Evolutionary conservation across 2,329 filamentous ascomycete species (phyloP), one percentile per base, ranked within the genome.

Genomic region (Diaporthe destruens): DNA sequence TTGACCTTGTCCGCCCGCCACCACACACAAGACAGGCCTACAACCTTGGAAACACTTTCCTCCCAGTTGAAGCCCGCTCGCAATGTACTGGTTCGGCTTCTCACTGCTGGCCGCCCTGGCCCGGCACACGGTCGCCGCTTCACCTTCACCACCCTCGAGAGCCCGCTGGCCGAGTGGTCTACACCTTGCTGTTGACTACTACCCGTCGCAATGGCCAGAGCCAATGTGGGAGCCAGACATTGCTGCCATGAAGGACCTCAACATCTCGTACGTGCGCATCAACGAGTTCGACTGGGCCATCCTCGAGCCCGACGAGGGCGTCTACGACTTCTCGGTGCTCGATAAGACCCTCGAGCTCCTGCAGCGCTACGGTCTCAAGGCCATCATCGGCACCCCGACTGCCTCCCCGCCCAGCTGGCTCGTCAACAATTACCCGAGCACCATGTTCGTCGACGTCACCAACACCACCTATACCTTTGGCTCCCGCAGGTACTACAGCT

Each of bases 241-340:
- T 6, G 69, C 75, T 14, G 72, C 69, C 11, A 77, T 77, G 75
- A 67, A 61, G 23, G 75, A 75, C 25, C 72, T 74, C 23, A 77
- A 77, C 36, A 71, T 77, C 49, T 74, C 75, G 3, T 77, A 76
- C 53, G 73, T 77, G 23, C 75, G 76, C 29, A 56, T 77, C 61
- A 77, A 75, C 56, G 76, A 77, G 56, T 77, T 77, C 34, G 76
- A 77, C 69, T 77, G 76, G 76, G 65, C 71, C 14, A 49, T 77
- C 25, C 42, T 77, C 34, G 76, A 77, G 44, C 75, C 76, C 0
- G 42, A 61, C 25, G 73, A 77, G 53, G 75, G 76, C 14, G 44
- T 69, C 4, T 77, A 77, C 44, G 75, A 77, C 67, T 77, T 77
- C 69, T 75, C 74, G 9, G 47, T 75, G 23, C 75, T 77, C 12